Conservation (phyloP, 805 yeast species). For the Starmerella scarabaei region DNA sequence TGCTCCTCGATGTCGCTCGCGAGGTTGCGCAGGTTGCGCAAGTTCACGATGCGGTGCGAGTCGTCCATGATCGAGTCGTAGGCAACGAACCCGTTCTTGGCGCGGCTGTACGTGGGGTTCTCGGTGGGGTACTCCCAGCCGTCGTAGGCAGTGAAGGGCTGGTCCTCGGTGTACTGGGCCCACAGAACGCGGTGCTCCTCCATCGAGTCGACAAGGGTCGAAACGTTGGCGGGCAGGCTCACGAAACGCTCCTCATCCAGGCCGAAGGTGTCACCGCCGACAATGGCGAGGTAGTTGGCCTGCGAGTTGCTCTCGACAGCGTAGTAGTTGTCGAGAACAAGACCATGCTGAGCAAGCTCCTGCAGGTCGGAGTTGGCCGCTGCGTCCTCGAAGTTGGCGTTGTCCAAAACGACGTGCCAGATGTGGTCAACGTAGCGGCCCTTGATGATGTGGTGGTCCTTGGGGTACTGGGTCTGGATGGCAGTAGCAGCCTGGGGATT, state of each 20-base stretch:
- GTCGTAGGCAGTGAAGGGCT: constrained; percentile 40
- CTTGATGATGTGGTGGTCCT: constrained; percentile 23
- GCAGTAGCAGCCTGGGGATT: constrained; percentile 24
- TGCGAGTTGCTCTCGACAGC: constrained; percentile 42
- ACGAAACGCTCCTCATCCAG: constrained; percentile 36
- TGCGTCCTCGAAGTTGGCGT: constrained; percentile 41
- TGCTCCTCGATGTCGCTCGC: constrained; percentile 31
- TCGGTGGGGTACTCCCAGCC: constrained; percentile 36
- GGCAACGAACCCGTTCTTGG: constrained; percentile 38
- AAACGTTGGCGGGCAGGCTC: constrained; percentile 35
- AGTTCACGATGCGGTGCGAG: constrained; percentile 31
- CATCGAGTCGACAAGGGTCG: constrained; percentile 37
- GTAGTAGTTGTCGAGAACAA: constrained; percentile 39
- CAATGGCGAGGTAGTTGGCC: constrained; percentile 41
- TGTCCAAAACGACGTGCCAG: constrained; percentile 38
- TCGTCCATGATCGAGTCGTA: constrained; percentile 31
- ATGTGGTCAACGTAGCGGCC: constrained; percentile 24
- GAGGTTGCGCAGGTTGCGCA: constrained; percentile 38
- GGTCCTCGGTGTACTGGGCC: constrained; percentile 42
- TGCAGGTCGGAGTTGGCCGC: constrained; percentile 33
- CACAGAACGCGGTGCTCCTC: constrained; percentile 37
- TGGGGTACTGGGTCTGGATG: constrained; percentile 24
- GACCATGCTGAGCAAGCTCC: constrained; percentile 34
- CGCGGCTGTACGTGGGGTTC: constrained; percentile 37
- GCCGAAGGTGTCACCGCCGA: constrained; percentile 41